These are phyloP conservation scores for Dryadomyces quercivorus DNA, from an alignment of 2,329 filamentous ascomycete genomes.

Conservation along the genomic window DNA sequence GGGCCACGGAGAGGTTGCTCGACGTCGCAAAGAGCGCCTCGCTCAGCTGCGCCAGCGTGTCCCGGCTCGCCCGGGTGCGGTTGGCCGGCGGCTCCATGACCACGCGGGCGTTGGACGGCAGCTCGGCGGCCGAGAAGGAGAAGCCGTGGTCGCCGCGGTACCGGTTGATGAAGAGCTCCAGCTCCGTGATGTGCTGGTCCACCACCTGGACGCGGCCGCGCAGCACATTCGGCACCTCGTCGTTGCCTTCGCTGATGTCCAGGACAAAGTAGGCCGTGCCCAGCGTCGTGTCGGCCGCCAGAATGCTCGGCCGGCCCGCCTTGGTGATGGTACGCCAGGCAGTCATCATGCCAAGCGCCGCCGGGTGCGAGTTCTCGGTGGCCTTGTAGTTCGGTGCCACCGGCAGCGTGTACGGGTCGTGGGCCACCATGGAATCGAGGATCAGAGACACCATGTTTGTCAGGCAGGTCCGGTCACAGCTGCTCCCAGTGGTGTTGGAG, in stretches of 20 bases:
- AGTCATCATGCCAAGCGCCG: not conserved
- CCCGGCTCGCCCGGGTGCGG: not conserved
- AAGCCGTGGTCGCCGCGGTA: slow-evolving; percentile 1
- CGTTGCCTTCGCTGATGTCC: not conserved
- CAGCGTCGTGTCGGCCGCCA: not conserved
- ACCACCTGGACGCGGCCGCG: not conserved
- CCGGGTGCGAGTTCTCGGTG: not conserved
- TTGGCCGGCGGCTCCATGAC: not conserved
- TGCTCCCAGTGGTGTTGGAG: not conserved
- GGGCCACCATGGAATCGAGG: not conserved
- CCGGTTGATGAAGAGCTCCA: slow-evolving; percentile 1
- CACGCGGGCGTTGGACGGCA: not conserved
- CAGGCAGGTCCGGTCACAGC: not conserved
- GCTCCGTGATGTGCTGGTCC: not conserved
- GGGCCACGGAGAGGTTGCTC: not conserved
- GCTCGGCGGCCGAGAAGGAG: not conserved
- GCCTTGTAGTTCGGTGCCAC: not conserved
- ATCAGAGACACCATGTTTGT: not conserved
- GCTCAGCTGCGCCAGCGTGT: not conserved
- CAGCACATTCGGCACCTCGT: not conserved
- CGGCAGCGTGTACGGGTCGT: not conserved
- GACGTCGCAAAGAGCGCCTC: not conserved
- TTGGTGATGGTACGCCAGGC: not conserved
- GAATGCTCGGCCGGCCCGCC: not conserved
- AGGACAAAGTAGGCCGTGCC: not conserved